Percentiles rank a stretch among this genome's conserved stretches.
These are phyloP conservation scores for Kodamaea restingae DNA, from an alignment of 805 yeast genomes.

Conservation along the genomic window DNA sequence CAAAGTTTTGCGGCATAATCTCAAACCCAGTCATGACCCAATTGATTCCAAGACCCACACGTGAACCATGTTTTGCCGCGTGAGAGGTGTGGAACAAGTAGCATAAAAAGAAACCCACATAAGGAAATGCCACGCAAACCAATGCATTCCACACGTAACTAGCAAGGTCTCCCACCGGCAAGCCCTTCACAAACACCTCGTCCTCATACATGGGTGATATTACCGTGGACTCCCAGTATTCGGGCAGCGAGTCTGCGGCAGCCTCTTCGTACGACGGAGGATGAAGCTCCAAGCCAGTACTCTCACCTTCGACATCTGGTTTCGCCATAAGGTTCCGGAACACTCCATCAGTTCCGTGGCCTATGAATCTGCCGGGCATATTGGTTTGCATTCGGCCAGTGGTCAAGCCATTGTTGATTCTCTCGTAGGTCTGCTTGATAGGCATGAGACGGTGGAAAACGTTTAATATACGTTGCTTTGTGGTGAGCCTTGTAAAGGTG, in stretches of 20 bases:
- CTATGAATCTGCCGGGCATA: constrained; percentile 41
- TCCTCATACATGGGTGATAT: constrained; percentile 77
- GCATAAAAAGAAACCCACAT: constrained; percentile 87
- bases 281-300: constrained; percentile 47
- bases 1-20: constrained; percentile 38
- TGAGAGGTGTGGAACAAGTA: constrained; percentile 92
- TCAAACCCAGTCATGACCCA: constrained; percentile 60
- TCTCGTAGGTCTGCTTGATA: constrained; percentile 39
- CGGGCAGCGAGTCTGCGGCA: constrained; percentile 89
- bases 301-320: constrained; percentile 52
- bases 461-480: constrained; percentile 28
- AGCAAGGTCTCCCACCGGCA: constrained; percentile 91
- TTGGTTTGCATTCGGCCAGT: constrained; percentile 43
- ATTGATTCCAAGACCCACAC: constrained; percentile 87
- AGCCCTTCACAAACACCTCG: constrained; percentile 89
- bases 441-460: constrained; percentile 35
- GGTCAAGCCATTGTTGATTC: constrained; percentile 37
- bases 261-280: constrained; percentile 93
- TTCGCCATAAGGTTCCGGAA: constrained; percentile 89
- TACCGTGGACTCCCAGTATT: constrained; percentile 91
- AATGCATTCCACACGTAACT: constrained; percentile 86
- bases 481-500: constrained; percentile 18
- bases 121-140: constrained; percentile 89
- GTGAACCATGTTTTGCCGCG: constrained; percentile 93
- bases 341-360: constrained; percentile 75